phyloP scores from a whole-genome alignment of 192 early-diverging fungal species.

The Coemansia biformis region DNA sequence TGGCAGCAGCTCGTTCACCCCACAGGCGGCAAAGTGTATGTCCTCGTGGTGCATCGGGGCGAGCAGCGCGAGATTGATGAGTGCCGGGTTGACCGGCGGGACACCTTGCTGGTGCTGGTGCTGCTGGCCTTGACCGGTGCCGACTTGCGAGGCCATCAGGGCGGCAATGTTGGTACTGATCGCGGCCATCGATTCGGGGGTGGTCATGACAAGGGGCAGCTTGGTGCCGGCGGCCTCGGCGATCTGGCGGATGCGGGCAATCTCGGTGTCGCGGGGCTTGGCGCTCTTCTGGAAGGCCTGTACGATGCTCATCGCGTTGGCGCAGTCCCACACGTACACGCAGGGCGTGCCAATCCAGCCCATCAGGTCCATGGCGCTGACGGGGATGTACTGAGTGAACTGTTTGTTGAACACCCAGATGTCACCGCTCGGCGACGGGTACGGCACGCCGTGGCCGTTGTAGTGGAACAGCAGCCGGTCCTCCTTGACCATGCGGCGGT shows the following conservation, averaged over 20 bases:
- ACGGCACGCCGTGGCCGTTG: conserved; percentile 97
- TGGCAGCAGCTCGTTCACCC: conserved; percentile 77
- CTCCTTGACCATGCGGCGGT: conserved; percentile 82
- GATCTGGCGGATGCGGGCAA: conserved; percentile 36
- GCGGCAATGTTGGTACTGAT: conserved; percentile 21
- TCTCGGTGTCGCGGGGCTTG: conserved; percentile 75
- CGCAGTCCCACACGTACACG: conserved; percentile 97
- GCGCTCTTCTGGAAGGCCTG: conserved; percentile 85
- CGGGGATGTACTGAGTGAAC: conserved; percentile 98
- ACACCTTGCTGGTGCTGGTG: conserved; percentile 9
- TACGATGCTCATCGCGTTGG: conserved; percentile 86
- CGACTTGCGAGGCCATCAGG: conserved; percentile 14
- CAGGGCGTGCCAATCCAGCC: conserved; percentile 92
- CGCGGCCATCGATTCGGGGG: conserved; percentile 13
- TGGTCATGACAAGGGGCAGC: conserved; percentile 18
- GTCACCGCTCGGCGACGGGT: conserved; percentile 88
- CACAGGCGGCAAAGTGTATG: conserved; percentile 92
- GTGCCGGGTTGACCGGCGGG: conserved; percentile 18
- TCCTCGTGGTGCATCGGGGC: conserved; percentile 59
- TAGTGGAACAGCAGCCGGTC: conserved; percentile 95
- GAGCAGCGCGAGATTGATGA: conserved; percentile 46
- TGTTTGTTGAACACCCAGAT: conserved; percentile 98
- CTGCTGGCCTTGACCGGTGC: conserved; percentile 7
- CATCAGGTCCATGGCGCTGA: conserved; percentile 85
- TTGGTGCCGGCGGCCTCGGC: conserved; percentile 31